Evolutionary conservation across 225 moss, liverwort and hornwort genomes (phyloP), one percentile per base, ranked within the genome.

Genomic region (Climacium dendroides): DNA sequence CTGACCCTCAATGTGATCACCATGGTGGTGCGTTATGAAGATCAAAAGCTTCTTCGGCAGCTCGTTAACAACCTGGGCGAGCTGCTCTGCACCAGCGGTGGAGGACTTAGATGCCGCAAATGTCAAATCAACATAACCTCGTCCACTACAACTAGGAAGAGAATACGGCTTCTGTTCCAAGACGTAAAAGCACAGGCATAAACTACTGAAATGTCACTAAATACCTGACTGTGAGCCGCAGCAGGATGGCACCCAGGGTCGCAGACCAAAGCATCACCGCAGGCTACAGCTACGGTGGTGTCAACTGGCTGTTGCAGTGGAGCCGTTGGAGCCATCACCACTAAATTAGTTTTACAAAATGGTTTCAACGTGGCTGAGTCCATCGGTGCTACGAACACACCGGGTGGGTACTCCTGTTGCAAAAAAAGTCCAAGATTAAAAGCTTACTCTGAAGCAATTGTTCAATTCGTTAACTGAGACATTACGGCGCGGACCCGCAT

Each of bases 21-120:
- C 82, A 82, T 98, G 98, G 89, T 98, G 98, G 87, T 98, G 98
- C 34, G 96, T 98, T 79, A 98, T 69, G 89, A 98, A 98, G 37
- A 98, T 93, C 77, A 98, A 74, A 81, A 98, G 94, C 91, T 93
- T 96, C 89, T 88, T 96, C 72, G 96, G 97, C 85, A 98, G 92
- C 82, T 95, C 90, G 66, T 93, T 95, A 80, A 98, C 91, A 89
- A 98, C 91, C 91, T 94, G 87, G 76, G 94, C 92, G 92, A 98
- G 94, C 97, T 98, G 98, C 92, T 95, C 94, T 92, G 96, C 94
- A 93, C 90, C 93, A 92, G 91, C 80, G 82, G 85, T 89, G 74
- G 80, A 53, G 82, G 84, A 87, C 84, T 96, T 92, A 96, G 92
- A 91, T 84, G 34, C 86, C 50, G 80, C 88, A 89, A 53, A 85